phyloP scores from a whole-genome alignment of 2,329 filamentous ascomycete species.

The Aspergillus aculeatinus region DNA sequence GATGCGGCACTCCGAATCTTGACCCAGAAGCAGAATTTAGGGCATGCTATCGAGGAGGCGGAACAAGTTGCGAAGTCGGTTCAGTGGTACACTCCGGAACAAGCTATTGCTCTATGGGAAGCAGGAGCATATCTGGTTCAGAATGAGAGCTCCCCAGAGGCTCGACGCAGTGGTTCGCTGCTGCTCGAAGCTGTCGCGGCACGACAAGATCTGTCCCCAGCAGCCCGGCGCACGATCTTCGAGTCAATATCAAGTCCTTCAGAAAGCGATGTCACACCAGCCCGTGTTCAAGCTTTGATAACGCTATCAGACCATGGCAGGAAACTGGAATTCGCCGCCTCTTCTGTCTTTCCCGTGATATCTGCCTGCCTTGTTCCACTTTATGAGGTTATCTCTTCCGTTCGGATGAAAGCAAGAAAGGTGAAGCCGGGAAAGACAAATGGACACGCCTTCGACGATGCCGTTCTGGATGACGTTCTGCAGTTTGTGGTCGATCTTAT shows the following conservation, averaged over 20 bases:
- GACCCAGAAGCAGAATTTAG: constrained; percentile 34
- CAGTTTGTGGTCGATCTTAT: constrained; percentile 45
- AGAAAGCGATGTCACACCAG: constrained; percentile 38
- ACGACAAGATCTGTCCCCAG: constrained; percentile 41
- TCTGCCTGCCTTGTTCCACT: constrained; percentile 41
- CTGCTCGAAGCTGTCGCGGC: constrained; percentile 39
- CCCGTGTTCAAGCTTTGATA: constrained; percentile 41
- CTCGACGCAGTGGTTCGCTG: constrained; percentile 35
- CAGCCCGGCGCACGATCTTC: constrained; percentile 36
- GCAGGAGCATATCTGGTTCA: constrained; percentile 39
- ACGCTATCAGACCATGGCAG: constrained; percentile 45
- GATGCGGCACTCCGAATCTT: constrained; percentile 38
- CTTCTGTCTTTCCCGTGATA: constrained; percentile 41
- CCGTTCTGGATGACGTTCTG: constrained; percentile 39
- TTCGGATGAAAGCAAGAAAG: constrained; percentile 41
- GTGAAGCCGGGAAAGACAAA: constrained; percentile 33
- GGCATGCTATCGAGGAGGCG: constrained; percentile 41
- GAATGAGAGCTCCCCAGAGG: constrained; percentile 35
- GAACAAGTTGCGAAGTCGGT: constrained; percentile 35
- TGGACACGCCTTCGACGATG: constrained; percentile 34
- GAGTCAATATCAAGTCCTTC: constrained; percentile 36
- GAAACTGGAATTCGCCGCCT: constrained; percentile 42
- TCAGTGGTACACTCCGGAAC: constrained; percentile 40
- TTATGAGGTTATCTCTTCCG: constrained; percentile 37
- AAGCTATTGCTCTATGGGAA: constrained; percentile 43